These are phyloP conservation scores for Acacia melanoxylon DNA, from an alignment of 306 rosid species.

Conservation along the genomic window DNA sequence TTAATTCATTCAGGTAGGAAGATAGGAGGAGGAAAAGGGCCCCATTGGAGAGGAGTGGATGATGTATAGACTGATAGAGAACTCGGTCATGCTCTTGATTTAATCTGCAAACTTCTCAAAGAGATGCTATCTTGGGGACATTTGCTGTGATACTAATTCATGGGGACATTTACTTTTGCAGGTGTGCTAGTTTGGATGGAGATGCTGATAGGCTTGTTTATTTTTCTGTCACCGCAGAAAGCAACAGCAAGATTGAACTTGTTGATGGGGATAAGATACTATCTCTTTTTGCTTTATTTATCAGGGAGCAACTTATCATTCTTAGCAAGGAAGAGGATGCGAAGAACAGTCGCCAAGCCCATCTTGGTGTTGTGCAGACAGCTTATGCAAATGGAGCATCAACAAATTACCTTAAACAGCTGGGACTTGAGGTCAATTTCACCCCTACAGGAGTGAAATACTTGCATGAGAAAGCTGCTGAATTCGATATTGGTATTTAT, in stretches of 20 bases:
- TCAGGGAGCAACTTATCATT: conserved; percentile 72
- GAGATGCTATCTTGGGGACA: conserved; percentile 2
- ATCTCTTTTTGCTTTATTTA: conserved; percentile 75
- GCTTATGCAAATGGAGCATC: conserved; percentile 99
- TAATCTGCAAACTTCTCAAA: background rate
- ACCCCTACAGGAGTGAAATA: conserved; percentile 93
- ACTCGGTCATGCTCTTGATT: conserved; percentile 23
- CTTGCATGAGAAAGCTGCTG: conserved; percentile 84
- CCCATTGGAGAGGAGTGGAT: background rate
- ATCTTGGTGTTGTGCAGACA: conserved; percentile 82
- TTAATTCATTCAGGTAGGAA: background rate
- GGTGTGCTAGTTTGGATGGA: conserved; percentile 98
- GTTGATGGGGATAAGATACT: conserved; percentile 94
- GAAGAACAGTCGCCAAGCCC: conserved; percentile 41
- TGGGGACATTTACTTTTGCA: conserved; percentile 59
- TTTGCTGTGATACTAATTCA: conserved; percentile 24
- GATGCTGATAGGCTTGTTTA: conserved; percentile 96
- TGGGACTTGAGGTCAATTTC: conserved; percentile 74
- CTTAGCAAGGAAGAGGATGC: conserved; percentile 45
- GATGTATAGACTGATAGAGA: background rate
- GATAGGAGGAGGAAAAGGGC: background rate
- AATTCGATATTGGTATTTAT: conserved; percentile 83
- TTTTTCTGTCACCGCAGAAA: conserved; percentile 58
- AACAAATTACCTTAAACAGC: conserved; percentile 65
- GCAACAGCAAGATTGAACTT: conserved; percentile 60